Evolutionary conservation across 148 eudicot genomes (phyloP).

Genomic region (Spergularia marina): DNA sequence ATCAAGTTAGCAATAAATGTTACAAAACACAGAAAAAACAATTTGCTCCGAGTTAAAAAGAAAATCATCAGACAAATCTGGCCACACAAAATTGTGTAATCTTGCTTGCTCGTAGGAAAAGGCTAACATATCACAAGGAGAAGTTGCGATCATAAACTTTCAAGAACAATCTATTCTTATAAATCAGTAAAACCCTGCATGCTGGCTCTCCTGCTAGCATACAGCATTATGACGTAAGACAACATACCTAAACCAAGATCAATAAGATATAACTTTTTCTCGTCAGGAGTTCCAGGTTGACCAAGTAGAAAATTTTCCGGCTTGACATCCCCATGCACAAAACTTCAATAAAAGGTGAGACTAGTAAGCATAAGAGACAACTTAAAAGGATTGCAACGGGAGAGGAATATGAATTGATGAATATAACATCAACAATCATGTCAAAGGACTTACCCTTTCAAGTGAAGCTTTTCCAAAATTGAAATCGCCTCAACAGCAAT

Average conservation of each 20-base stretch:
- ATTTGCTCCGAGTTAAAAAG: too few relatives aligned
- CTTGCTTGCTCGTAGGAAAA: not conserved
- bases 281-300: constrained; percentile 77
- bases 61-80: too few relatives aligned
- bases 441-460: constrained; percentile 55
- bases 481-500: constrained; percentile 96
- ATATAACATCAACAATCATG: not conserved
- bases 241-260: constrained; percentile 91
- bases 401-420: not conserved
- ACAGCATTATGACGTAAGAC: not conserved
- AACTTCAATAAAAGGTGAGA: constrained; percentile 37
- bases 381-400: not conserved
- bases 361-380: not conserved
- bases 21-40: not conserved
- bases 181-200: not conserved
- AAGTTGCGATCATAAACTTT: not conserved
- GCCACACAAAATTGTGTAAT: not conserved
- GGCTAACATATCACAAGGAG: not conserved
- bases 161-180: not conserved
- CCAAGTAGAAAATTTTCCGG: constrained; percentile 91
- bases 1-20: constrained; percentile 11
- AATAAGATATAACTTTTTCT: constrained; percentile 88
- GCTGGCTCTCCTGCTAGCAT: not conserved
- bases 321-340: constrained; percentile 98
- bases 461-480: constrained; percentile 87